Evolutionary conservation across 352 stramenopile genomes (phyloP).

Genomic region (Globisporangium polare): DNA sequence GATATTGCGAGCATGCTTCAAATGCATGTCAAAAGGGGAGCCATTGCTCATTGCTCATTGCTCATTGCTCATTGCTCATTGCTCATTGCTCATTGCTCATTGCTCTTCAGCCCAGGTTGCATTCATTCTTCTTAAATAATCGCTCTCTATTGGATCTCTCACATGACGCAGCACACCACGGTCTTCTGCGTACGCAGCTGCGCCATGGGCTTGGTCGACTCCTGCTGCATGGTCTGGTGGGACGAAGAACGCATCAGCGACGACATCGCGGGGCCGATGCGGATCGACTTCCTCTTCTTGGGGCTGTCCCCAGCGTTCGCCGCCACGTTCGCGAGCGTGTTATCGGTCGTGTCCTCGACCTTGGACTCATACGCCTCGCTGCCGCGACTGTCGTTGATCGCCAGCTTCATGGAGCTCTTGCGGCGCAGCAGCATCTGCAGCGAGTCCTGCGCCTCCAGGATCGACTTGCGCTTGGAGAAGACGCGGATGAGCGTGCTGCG

Average conservation of each 20-base stretch:
- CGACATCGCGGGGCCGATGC: not conserved
- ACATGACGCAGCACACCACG: conserved; percentile 28
- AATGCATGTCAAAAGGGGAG: too few species aligned
- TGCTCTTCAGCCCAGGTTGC: not conserved
- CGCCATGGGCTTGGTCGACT: not conserved
- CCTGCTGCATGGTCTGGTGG: not conserved
- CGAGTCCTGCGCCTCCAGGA: conserved; percentile 38
- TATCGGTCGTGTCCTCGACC: not conserved
- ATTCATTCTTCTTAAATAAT: not conserved
- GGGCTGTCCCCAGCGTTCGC: not conserved
- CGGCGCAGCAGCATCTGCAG: conserved; percentile 23
- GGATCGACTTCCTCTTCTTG: not conserved
- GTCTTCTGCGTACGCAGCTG: conserved; percentile 16
- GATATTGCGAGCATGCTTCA: too few species aligned
- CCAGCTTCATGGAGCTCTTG: conserved; percentile 16
- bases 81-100: too few species aligned
- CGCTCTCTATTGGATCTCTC: not conserved
- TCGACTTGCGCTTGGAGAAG: conserved; percentile 21
- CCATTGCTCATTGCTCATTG: too few species aligned
- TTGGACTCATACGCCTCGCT: conserved; percentile 4
- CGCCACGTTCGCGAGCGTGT: not conserved
- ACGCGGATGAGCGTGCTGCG: conserved; percentile 2
- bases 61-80: too few species aligned
- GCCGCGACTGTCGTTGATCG: not conserved
- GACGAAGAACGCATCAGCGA: conserved; percentile 6